phyloP scores from a whole-genome alignment of 345 rosid genomes.

The Corchorus capsularis region DNA sequence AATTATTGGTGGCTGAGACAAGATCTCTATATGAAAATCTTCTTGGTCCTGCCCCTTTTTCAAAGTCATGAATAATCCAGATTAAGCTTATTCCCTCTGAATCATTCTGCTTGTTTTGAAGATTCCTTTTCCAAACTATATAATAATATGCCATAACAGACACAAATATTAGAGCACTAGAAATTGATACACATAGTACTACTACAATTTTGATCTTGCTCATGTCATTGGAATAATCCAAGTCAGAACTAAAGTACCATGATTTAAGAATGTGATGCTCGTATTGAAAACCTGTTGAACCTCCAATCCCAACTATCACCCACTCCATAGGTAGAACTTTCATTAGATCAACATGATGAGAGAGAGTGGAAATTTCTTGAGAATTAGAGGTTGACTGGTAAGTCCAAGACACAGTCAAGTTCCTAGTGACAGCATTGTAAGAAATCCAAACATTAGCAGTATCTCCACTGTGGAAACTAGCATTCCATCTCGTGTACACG shows the following conservation, averaged over 20 bases:
- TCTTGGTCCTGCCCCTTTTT: constrained; percentile 43
- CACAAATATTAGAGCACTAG: constrained; percentile 12
- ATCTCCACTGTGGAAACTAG: constrained; percentile 37
- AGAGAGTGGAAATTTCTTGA: constrained; percentile 29
- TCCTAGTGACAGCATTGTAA: constrained; percentile 36
- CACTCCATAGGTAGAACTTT: constrained; percentile 31
- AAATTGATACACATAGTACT: constrained; percentile 20
- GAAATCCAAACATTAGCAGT: constrained; percentile 29
- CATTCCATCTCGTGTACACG: constrained; percentile 40
- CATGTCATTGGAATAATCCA: constrained; percentile 7
- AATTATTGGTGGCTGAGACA: constrained; percentile 35
- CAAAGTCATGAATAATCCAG: constrained; percentile 43
- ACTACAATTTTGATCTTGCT: not conserved
- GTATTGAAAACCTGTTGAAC: constrained; percentile 20
- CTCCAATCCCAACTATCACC: constrained; percentile 39
- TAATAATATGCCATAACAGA: not conserved
- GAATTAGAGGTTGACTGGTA: constrained; percentile 15
- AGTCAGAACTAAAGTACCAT: constrained; percentile 43
- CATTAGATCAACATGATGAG: constrained; percentile 27
- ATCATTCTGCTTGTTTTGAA: constrained; percentile 2
- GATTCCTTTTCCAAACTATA: constrained; percentile 16
- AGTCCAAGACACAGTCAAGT: constrained; percentile 36
- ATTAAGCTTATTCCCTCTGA: constrained; percentile 14
- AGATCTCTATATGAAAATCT: constrained; percentile 40
- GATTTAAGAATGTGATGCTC: constrained; percentile 29